Base-by-base conservation (phyloP, 2,329 filamentous ascomycete species). In the Xylariomycetidae sp. region DNA sequence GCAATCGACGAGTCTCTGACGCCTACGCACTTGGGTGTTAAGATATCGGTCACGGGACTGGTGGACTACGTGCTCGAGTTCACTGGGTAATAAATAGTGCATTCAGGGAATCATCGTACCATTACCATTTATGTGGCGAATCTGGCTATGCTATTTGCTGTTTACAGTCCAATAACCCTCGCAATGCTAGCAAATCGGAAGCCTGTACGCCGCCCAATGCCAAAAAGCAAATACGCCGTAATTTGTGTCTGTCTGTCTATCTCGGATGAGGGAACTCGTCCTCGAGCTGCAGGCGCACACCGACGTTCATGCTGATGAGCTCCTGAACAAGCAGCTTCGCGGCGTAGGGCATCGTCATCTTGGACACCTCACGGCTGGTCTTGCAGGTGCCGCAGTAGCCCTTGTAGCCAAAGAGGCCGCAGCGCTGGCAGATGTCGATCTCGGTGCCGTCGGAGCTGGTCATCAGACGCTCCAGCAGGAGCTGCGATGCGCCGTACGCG, bases 281-380 rank as follows among this genome's bases (percentile, higher is more conserved):
- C 52, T 87, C 87, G 46, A 98, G 64, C 67, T 90, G 85, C 63
- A 98, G 68, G 37, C 85, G 74, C 39, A 94, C 90, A 42, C 89
- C 85, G n/a, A 98, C 87, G 59, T 98, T 98, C 92, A 98, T 98
- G 59, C 87, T 94, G 54, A 94, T 82, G 52, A 98, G 63, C 65
- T 98, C 92, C 67, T 98, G 92, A 30, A 96, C 86, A 35, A 98
- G 67, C 55, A 98, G 65, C 72, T 98, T 96, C 1, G 92, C 92
- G 13, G 92, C 92, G 61, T 98, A 98, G 20, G 92, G 92, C 74
- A 98, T 93, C 20, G 82, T 90, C 83, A 98, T 95, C 60, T 84
- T 82, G 12, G 87, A 82, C 17, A 98, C 86, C 19, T 83, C 79
- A 37, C 83, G 76, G 24, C 85, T 89, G 48, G 79, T 87, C 66